Evolutionary conservation across 148 eudicot species (phyloP), one percentile per base, ranked within the genome.

Genomic region (Beta vulgaris): DNA sequence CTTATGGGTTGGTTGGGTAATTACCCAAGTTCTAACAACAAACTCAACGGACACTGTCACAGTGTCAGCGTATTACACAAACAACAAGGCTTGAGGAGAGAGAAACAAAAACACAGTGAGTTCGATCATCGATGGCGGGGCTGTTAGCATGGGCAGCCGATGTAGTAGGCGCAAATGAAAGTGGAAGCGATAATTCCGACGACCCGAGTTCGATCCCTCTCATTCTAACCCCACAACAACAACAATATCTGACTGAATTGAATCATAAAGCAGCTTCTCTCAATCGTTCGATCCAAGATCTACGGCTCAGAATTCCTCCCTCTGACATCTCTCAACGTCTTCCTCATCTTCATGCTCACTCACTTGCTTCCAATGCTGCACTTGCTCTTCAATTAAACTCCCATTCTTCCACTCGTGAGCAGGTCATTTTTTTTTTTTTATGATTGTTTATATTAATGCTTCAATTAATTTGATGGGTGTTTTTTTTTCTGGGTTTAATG

Each of bases 61-160:
- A 39, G 42, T 39, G 42, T n/a, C 42, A 2, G 9, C 6, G 42
- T 39, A 23, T 63, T 35, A 3, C 39, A 8, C 16, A 63, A n/a
- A 29, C 69, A 10, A 9, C 25, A 19, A n/a, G n/a, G n/a, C n/a
- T n/a, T n/a, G n/a, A n/a, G n/a, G n/a, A n/a, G n/a, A n/a, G n/a
- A n/a, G n/a, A n/a, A n/a, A n/a, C n/a, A n/a, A n/a, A n/a, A n/a
- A n/a, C n/a, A 51, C 11, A 46, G 42, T 31, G 57, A 40, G 36
- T 34, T 61, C 62, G 58, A 53, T 13, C 29, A 57, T 23, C 74
- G 72, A 93, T 92, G 98, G 92, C 97, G 58, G 96, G 98, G 9
- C 68, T 94, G 73, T 76, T 94, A 62, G 96, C 97, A 39, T 93
- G 98, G 97, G 98, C 97, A 36, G 92, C 94, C 25, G 98, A 90